phyloP scores from a whole-genome alignment of 1,284 basidiomycete genomes.

The Sporisorium exsertum region DNA sequence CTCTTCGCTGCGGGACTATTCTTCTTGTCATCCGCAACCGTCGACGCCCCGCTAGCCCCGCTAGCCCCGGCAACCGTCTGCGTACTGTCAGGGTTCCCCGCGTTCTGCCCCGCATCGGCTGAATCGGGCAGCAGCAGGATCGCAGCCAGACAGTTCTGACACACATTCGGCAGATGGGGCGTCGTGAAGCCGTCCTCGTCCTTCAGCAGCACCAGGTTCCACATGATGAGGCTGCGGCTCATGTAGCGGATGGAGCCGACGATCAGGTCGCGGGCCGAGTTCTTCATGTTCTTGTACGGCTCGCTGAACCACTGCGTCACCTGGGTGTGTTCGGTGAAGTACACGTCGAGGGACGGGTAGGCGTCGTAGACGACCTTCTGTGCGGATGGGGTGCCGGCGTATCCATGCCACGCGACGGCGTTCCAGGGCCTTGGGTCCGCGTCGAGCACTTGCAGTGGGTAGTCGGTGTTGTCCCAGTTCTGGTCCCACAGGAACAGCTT shows the following conservation, averaged over 20 bases:
- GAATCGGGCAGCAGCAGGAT: conserved; percentile 44
- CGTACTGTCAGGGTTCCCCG: conserved; percentile 23
- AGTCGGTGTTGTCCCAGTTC: conserved; percentile 53
- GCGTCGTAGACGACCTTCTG: conserved; percentile 45
- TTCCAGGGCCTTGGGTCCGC: conserved; percentile 24
- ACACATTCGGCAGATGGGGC: conserved; percentile 51
- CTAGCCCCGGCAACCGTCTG: conserved; percentile 22
- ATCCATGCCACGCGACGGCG: conserved; percentile 60
- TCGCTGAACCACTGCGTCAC: conserved; percentile 54
- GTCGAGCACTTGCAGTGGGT: conserved; percentile 42
- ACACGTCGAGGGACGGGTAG: conserved; percentile 37
- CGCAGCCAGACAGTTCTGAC: conserved; percentile 52
- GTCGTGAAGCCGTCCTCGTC: conserved; percentile 55
- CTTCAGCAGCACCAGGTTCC: conserved; percentile 53
- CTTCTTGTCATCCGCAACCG: not conserved
- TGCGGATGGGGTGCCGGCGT: conserved; percentile 34
- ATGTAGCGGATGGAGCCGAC: conserved; percentile 50
- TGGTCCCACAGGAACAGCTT: conserved; percentile 43
- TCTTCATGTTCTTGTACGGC: conserved; percentile 59
- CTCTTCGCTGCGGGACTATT: not conserved
- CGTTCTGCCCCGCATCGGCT: conserved; percentile 10
- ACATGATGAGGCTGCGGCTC: conserved; percentile 36
- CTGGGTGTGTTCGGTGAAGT: conserved; percentile 53
- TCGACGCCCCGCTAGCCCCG: not conserved
- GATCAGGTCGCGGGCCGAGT: conserved; percentile 35